Percentiles rank a stretch among this genome's conserved stretches.
Conservation (phyloP, 208 protist genomes). For the Leishmania guyanensis region DNA sequence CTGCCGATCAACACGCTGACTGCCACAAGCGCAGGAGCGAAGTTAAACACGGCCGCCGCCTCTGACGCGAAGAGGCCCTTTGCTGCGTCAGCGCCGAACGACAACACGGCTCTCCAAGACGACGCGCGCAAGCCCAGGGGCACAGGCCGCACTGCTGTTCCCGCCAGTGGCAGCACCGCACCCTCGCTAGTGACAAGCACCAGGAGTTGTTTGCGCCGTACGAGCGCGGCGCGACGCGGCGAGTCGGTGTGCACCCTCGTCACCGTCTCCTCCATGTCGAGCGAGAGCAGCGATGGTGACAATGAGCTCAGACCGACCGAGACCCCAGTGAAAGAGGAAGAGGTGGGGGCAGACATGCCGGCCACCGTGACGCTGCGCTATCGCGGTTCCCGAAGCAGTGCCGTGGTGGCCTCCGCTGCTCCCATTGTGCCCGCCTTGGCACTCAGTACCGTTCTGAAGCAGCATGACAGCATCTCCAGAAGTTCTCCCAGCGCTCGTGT, state of each 20-base stretch:
- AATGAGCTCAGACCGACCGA: neutral
- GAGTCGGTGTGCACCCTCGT: constrained; percentile 42
- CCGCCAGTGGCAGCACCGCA: neutral
- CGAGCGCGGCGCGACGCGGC: constrained; percentile 22
- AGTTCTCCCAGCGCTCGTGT: neutral
- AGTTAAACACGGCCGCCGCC: neutral
- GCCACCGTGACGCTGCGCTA: constrained; percentile 17
- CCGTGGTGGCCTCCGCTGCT: neutral
- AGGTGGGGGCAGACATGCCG: constrained; percentile 7
- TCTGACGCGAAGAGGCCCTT: neutral
- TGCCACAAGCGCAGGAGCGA: neutral
- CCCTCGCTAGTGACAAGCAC: neutral
- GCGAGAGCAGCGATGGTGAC: constrained; percentile 13
- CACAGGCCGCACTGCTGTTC: neutral
- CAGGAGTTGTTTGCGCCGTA: constrained; percentile 14
- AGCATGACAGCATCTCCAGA: neutral
- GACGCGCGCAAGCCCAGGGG: neutral
- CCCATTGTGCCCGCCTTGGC: constrained; percentile 11
- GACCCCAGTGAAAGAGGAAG: neutral
- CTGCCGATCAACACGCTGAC: constrained; percentile 6
- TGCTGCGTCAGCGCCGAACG: neutral
- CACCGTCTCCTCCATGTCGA: constrained; percentile 46
- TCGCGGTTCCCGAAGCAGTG: neutral
- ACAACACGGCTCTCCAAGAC: neutral
- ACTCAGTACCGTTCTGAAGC: constrained; percentile 17